Evolutionary conservation across 2,329 filamentous ascomycete genomes (phyloP).

Genomic region (Fusarium miscanthi): DNA sequence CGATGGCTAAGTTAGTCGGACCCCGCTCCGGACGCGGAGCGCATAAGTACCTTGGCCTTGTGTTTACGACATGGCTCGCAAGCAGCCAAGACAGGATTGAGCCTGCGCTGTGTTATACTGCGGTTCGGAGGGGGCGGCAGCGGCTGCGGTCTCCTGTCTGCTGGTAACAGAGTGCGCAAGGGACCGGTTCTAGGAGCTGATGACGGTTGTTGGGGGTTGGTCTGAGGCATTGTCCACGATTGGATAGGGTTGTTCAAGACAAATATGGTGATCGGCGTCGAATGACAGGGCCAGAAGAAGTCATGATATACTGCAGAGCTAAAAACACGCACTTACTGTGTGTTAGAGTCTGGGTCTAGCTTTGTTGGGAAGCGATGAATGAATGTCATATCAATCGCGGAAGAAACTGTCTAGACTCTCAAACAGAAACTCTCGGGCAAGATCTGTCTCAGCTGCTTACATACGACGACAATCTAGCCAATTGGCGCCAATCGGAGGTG

Average conservation of each 20-base stretch:
- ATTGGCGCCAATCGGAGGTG: background rate
- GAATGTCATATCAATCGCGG: too few species aligned
- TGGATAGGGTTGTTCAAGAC: background rate
- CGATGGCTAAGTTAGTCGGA: background rate
- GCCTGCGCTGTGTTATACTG: background rate
- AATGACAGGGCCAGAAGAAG: too few species aligned
- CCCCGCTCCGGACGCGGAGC: background rate
- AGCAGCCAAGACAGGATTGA: constrained; percentile 20
- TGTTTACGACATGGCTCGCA: constrained; percentile 35
- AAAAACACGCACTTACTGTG: too few species aligned
- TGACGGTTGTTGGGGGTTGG: background rate
- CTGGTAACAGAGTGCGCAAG: constrained; percentile 5
- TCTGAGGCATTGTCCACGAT: background rate
- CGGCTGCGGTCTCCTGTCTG: background rate
- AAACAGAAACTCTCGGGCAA: background rate
- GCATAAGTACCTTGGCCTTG: constrained; percentile 33
- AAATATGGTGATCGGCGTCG: too few species aligned
- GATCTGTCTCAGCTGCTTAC: background rate
- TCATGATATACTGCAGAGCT: background rate
- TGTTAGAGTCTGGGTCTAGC: too few species aligned
- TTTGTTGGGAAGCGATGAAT: background rate
- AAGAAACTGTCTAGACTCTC: background rate
- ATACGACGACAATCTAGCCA: background rate
- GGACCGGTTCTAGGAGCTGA: background rate
- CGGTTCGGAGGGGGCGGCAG: background rate